Evolutionary conservation across 2,329 filamentous ascomycete genomes (phyloP).

Genomic region (Colletotrichum sublineola): DNA sequence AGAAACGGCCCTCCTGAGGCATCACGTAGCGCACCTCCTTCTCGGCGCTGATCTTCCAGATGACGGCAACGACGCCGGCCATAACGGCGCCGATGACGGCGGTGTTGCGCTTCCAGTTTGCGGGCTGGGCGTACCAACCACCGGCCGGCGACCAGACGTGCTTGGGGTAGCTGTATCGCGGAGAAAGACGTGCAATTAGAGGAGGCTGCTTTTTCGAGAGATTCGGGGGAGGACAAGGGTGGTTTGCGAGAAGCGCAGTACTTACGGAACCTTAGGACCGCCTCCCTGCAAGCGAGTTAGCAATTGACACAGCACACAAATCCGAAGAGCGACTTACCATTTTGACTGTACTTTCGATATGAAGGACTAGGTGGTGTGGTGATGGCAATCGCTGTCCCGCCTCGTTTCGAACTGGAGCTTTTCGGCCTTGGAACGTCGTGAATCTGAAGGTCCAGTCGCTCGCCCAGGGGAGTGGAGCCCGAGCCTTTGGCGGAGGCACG

Average conservation of each 20-base stretch:
- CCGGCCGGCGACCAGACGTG: constrained; percentile 99
- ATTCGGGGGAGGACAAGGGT: constrained; percentile 4
- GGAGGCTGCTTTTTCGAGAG: constrained; percentile 43
- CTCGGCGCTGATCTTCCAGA: constrained; percentile 80
- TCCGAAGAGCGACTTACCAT: constrained; percentile 63
- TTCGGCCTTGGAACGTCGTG: constrained; percentile 33
- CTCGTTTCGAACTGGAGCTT: constrained; percentile 34
- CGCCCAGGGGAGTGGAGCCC: constrained; percentile 26
- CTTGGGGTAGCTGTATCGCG: constrained; percentile 84
- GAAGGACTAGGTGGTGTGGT: constrained; percentile 44
- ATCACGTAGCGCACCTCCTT: constrained; percentile 80
- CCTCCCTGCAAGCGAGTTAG: constrained; percentile 74
- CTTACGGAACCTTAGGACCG: constrained; percentile 76
- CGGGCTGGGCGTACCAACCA: constrained; percentile 96
- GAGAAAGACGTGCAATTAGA: constrained; percentile 32
- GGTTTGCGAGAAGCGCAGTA: constrained; percentile 43
- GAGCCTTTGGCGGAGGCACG: constrained; percentile 24
- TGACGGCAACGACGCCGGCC: constrained; percentile 75
- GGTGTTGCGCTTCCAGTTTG: constrained; percentile 96
- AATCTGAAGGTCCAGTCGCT: constrained; percentile 33
- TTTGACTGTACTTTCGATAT: constrained; percentile 59
- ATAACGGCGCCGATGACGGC: constrained; percentile 78
- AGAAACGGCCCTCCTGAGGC: constrained; percentile 83
- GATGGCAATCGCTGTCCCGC: constrained; percentile 45
- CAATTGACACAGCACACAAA: constrained; percentile 14